Percentiles rank a stretch among this genome's conserved stretches.
phyloP scores from a whole-genome alignment of 2,329 filamentous ascomycete species.

The Coniella lustricola region DNA sequence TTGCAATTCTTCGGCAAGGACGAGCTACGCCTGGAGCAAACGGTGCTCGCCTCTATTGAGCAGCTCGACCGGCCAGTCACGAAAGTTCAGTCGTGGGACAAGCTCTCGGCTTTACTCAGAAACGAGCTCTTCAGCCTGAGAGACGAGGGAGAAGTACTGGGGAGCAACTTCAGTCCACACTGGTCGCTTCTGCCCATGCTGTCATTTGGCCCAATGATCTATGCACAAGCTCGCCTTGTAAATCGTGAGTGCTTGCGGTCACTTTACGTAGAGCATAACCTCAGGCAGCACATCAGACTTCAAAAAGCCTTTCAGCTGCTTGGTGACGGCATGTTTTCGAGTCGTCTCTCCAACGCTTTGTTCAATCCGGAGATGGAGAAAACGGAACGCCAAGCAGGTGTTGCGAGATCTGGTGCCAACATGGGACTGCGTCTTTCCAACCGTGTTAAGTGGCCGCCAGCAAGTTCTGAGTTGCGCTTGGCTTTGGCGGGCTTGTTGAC shows the following conservation, averaged over 20 bases:
- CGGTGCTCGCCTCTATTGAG: conserved; percentile 44
- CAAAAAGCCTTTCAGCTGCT: conserved; percentile 79
- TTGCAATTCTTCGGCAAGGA: conserved; percentile 44
- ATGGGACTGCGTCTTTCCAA: conserved; percentile 82
- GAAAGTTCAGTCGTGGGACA: conserved; percentile 24
- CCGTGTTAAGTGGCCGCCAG: conserved; percentile 83
- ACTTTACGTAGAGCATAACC: conserved; percentile 65
- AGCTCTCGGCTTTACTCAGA: conserved; percentile 34
- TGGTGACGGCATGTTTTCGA: conserved; percentile 77
- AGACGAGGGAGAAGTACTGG: background rate
- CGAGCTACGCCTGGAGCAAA: conserved; percentile 38
- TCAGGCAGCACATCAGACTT: conserved; percentile 65
- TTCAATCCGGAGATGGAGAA: conserved; percentile 79
- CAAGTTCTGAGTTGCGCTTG: conserved; percentile 84
- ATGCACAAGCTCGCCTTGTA: conserved; percentile 67
- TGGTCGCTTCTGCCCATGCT: conserved; percentile 59
- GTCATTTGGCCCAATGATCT: conserved; percentile 68
- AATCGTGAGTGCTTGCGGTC: conserved; percentile 69
- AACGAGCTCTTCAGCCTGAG: conserved; percentile 28
- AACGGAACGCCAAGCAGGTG: conserved; percentile 64
- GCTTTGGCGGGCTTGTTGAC: conserved; percentile 78
- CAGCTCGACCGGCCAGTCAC: conserved; percentile 33
- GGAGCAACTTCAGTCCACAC: conserved; percentile 38
- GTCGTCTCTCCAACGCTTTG: conserved; percentile 70
- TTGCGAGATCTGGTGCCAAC: conserved; percentile 59